A percentile compares a stretch with the other conserved stretches of the same genome.
These are phyloP conservation scores for Termitomyces sp. DNA, from an alignment of 768 basidiomycete genomes.

Conservation along the genomic window DNA sequence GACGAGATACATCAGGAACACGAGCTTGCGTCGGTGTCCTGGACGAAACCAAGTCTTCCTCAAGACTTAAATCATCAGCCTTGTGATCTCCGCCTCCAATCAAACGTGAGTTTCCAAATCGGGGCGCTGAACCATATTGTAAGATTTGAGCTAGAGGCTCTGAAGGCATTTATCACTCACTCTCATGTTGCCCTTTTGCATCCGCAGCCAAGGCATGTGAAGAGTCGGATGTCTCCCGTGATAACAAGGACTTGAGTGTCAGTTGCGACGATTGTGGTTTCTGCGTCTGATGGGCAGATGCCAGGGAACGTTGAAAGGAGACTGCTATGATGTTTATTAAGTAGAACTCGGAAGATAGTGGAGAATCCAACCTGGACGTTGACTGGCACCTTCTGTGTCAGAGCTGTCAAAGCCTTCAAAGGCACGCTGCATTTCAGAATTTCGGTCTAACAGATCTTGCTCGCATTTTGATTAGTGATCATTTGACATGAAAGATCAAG, in stretches of 20 bases:
- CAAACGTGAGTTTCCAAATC: conserved; percentile 6
- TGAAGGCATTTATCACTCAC: background rate
- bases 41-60: conserved; percentile 42
- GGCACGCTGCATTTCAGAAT: conserved; percentile 68
- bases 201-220: background rate
- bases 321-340: background rate
- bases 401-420: conserved; percentile 53
- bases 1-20: conserved; percentile 19
- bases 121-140: conserved; percentile 13
- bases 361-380: conserved; percentile 13
- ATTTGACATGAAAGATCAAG: background rate
- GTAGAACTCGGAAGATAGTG: background rate
- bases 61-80: conserved; percentile 23
- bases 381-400: conserved; percentile 30
- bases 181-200: background rate
- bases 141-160: background rate
- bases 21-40: conserved; percentile 12
- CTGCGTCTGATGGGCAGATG: background rate
- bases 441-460: conserved; percentile 61
- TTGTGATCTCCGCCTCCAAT: background rate
- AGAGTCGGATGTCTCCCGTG: background rate
- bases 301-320: background rate
- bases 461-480: conserved; percentile 8
- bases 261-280: background rate
- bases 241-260: background rate